phyloP scores from a whole-genome alignment of 805 yeast species.

The Wickerhamiella galacta region DNA sequence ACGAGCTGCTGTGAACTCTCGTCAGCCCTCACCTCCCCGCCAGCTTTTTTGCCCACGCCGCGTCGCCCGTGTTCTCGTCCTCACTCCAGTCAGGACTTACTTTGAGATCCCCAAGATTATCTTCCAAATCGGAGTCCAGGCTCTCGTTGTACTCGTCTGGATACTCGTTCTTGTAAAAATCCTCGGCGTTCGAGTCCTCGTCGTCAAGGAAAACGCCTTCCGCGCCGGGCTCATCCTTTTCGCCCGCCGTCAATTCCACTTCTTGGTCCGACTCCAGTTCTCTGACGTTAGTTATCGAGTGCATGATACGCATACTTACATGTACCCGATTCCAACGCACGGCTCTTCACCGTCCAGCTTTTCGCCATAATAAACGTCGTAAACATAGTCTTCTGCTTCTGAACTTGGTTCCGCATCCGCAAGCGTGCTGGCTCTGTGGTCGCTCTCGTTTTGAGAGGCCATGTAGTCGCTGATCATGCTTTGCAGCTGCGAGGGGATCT shows the following conservation, averaged over 20 bases:
- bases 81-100: conserved; percentile 15
- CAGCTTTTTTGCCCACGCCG: too few relatives aligned
- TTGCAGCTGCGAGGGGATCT: conserved; percentile 40
- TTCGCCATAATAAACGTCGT: conserved; percentile 62
- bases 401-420: conserved; percentile 8
- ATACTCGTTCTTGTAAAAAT: conserved; percentile 79
- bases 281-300: conserved; percentile 12
- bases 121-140: conserved; percentile 17
- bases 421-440: not conserved
- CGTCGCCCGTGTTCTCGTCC: conserved; percentile 12
- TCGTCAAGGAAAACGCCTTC: conserved; percentile 18
- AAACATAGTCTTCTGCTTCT: conserved; percentile 58
- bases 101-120: conserved; percentile 2
- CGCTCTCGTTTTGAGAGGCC: conserved; percentile 13
- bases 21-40: too few relatives aligned
- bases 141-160: conserved; percentile 68
- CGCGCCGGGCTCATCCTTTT: conserved; percentile 23
- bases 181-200: conserved; percentile 51
- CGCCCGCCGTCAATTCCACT: conserved; percentile 21
- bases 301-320: conserved; percentile 20
- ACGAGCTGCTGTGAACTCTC: too few relatives aligned
- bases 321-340: conserved; percentile 20
- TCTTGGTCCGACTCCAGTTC: conserved; percentile 17
- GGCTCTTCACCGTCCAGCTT: conserved; percentile 30
- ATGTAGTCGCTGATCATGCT: conserved; percentile 58